Percentiles rank a stretch among this genome's conserved stretches.
phyloP scores from a whole-genome alignment of 208 protist species.

The Leishmania major region DNA sequence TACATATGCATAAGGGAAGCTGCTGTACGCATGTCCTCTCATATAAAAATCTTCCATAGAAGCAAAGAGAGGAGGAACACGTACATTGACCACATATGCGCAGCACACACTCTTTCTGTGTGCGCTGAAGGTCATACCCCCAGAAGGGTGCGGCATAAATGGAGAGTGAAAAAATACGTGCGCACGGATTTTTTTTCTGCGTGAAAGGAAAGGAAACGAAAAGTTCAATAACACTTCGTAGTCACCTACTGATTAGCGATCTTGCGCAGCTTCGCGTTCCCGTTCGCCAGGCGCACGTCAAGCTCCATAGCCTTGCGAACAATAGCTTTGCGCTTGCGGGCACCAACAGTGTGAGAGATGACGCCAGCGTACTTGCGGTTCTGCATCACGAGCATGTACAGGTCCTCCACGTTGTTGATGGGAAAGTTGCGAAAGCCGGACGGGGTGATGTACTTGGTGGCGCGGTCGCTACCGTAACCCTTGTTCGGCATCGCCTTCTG shows the following conservation, averaged over 20 bases:
- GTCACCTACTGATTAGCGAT: slow-evolving; percentile 55
- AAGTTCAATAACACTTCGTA: slow-evolving; percentile 4
- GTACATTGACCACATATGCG: no score
- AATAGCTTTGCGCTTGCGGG: slow-evolving; percentile 95
- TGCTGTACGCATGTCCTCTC: neutral
- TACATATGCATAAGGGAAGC: neutral
- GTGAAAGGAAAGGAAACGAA: slow-evolving; percentile 7
- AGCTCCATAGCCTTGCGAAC: slow-evolving; percentile 97
- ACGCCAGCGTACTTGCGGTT: slow-evolving; percentile 99
- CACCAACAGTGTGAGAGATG: slow-evolving; percentile 96
- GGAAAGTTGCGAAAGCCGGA: slow-evolving; percentile 98
- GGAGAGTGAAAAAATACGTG: neutral
- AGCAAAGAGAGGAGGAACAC: no score
- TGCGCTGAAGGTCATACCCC: neutral
- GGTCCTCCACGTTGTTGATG: slow-evolving; percentile 95
- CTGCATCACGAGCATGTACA: slow-evolving; percentile 99
- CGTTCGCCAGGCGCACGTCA: slow-evolving; percentile 97
- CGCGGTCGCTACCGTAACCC: slow-evolving; percentile 98
- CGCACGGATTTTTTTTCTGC: slow-evolving; percentile 3
- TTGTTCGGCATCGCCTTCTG: slow-evolving; percentile 97
- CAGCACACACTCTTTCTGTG: neutral
- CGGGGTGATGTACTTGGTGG: slow-evolving; percentile 96
- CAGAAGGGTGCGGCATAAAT: neutral
- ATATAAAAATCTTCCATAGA: neutral
- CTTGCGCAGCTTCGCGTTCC: slow-evolving; percentile 94